A percentile compares a stretch with the other conserved stretches of the same genome.
Evolutionary conservation across 1,284 basidiomycete species (phyloP).

Genomic region (Papiliotrema flavescens): DNA sequence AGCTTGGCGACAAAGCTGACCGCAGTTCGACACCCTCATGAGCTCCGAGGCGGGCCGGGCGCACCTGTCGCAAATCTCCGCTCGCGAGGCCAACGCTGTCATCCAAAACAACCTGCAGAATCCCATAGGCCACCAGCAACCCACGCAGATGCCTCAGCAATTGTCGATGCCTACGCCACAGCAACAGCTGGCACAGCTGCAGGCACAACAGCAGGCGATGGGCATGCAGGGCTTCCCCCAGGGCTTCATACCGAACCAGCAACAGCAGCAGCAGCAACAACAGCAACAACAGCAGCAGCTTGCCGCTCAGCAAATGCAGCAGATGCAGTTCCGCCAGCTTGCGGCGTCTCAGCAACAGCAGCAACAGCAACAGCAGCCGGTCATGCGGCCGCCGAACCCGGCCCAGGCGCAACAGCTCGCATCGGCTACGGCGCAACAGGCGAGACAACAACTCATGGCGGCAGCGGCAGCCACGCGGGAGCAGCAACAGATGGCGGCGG

Average conservation of each 20-base stretch:
- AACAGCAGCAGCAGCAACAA: conserved; percentile 14
- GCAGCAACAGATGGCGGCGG: conserved; percentile 6
- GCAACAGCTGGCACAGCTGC: conserved; percentile 28
- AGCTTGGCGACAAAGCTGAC: neutral
- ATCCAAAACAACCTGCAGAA: conserved; percentile 24
- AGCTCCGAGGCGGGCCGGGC: conserved; percentile 22
- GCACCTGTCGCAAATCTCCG: conserved; percentile 21
- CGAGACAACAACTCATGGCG: conserved; percentile 6
- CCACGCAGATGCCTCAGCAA: conserved; percentile 20
- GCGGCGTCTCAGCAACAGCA: conserved; percentile 10
- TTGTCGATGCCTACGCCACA: conserved; percentile 16
- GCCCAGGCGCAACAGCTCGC: neutral
- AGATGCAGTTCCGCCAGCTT: conserved; percentile 5
- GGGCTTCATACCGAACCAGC: conserved; percentile 9
- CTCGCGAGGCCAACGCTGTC: conserved; percentile 20
- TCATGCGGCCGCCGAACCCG: conserved; percentile 1
- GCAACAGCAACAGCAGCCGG: conserved; percentile 16
- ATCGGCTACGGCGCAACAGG: conserved; percentile 1
- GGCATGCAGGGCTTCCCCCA: conserved; percentile 2
- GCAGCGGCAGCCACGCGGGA: neutral
- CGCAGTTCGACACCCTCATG: conserved; percentile 29
- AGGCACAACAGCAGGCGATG: conserved; percentile 20
- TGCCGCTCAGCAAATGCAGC: conserved; percentile 10
- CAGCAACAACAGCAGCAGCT: conserved; percentile 15
- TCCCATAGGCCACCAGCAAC: conserved; percentile 19